Evolutionary conservation across 164 flowering plant species (phyloP).

Genomic region (Stephania cephalantha): DNA sequence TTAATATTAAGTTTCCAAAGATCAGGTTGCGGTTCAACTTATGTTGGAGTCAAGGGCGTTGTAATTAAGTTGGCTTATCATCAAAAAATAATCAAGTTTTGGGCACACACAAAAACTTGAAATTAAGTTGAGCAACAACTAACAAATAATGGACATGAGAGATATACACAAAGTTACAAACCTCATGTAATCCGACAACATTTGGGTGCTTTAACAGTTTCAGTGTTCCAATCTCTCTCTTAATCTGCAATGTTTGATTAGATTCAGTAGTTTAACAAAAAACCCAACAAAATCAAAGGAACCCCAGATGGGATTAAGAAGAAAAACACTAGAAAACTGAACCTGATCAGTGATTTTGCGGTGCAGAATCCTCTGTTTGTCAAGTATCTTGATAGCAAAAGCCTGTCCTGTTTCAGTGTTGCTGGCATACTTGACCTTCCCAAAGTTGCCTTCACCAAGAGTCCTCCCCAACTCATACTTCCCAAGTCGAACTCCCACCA

Average conservation of each 20-base stretch:
- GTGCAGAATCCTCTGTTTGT: constrained; percentile 50
- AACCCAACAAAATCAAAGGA: not conserved
- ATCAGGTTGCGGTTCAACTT: too few relatives aligned
- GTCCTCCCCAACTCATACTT: constrained; percentile 85
- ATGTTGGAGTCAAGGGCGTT: too few relatives aligned
- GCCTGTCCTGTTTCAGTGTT: constrained; percentile 49
- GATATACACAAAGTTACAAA: not conserved
- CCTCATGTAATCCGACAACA: constrained; percentile 84
- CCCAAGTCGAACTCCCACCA: constrained; percentile 68
- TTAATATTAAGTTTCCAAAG: too few relatives aligned
- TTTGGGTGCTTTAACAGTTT: constrained; percentile 90
- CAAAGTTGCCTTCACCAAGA: constrained; percentile 89
- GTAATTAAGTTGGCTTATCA: too few relatives aligned
- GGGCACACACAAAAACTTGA: too few relatives aligned
- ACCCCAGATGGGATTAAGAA: not conserved
- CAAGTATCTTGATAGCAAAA: constrained; percentile 82
- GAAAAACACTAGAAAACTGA: not conserved
- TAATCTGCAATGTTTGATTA: constrained; percentile 45
- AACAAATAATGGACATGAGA: too few relatives aligned
- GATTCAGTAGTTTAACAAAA: not conserved
- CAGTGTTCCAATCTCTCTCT: constrained; percentile 83
- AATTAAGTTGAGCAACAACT: not conserved
- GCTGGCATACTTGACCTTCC: constrained; percentile 74
- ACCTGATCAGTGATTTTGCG: constrained; percentile 81
- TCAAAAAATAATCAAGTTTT: too few relatives aligned